Percentiles rank a stretch among this genome's conserved stretches.
These are phyloP conservation scores for Sabuloglossum arenarium DNA, from an alignment of 495 filamentous ascomycete species.

Conservation along the genomic window DNA sequence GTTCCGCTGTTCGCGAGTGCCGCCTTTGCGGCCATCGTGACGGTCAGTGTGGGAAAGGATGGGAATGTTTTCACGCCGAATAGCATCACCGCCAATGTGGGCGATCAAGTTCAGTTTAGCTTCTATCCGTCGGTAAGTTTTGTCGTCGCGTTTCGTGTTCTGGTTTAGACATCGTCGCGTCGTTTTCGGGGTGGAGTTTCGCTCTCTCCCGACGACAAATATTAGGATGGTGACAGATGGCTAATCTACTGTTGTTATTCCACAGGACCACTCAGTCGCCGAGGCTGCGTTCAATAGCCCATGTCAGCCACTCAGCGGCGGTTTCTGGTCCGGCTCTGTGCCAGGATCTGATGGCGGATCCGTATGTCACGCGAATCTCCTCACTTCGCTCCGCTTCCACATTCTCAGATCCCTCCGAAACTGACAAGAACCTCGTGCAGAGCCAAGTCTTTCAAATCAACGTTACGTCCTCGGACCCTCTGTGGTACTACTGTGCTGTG, in stretches of 20 bases:
- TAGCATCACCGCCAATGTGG: conserved; percentile 26
- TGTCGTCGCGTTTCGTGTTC: too few relatives aligned
- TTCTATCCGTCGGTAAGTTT: conserved; percentile 26
- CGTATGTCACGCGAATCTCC: too few relatives aligned
- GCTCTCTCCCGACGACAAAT: too few relatives aligned
- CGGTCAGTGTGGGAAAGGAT: conserved; percentile 27
- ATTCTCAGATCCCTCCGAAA: conserved; percentile 27
- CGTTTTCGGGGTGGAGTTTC: too few relatives aligned
- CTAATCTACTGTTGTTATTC: not conserved
- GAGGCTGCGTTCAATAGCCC: conserved; percentile 34
- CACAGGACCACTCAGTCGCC: conserved; percentile 36
- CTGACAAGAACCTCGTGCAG: not conserved
- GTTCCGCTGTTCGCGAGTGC: not conserved
- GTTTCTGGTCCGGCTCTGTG: conserved; percentile 16
- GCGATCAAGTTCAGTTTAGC: conserved; percentile 34
- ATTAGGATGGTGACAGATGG: too few relatives aligned
- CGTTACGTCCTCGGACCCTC: conserved; percentile 38
- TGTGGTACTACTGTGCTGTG: conserved; percentile 49
- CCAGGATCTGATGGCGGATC: not conserved
- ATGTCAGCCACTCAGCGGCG: conserved; percentile 27
- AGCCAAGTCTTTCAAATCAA: conserved; percentile 15
- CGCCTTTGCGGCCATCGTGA: conserved; percentile 18
- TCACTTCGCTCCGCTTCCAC: too few relatives aligned
- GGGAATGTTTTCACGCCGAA: conserved; percentile 30
- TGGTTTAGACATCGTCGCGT: too few relatives aligned